Conservation (phyloP, 2,329 filamentous ascomycete genomes). For the Parasarocladium wereldwijsianum region DNA sequence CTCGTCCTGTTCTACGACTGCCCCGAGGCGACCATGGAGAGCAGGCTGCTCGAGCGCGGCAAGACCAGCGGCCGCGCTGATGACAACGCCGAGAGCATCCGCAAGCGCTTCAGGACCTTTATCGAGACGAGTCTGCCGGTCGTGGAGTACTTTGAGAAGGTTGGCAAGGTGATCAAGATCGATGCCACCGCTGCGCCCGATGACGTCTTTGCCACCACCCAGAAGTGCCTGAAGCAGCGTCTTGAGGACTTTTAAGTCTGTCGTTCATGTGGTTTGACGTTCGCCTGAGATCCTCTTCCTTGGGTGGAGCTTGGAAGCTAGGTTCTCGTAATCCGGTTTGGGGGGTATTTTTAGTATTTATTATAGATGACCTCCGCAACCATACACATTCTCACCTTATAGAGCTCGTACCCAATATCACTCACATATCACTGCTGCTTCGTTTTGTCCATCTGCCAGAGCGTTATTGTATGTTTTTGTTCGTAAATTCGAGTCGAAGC, state of each 20-base stretch:
- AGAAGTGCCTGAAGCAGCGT: conserved; percentile 31
- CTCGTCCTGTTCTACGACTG: conserved; percentile 93
- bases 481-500: too few species aligned
- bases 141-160: conserved; percentile 65
- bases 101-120: conserved; percentile 91
- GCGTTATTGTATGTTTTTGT: too few species aligned
- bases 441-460: too few species aligned
- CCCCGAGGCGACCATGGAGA: conserved; percentile 77
- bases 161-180: conserved; percentile 69
- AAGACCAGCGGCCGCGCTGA: conserved; percentile 85
- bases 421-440: too few species aligned
- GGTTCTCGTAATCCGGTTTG: too few species aligned
- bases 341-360: too few species aligned
- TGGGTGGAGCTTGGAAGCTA: too few species aligned
- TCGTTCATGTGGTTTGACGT: too few species aligned
- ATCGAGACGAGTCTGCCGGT: conserved; percentile 97
- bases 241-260: conserved; percentile 24
- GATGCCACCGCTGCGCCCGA: conserved; percentile 55
- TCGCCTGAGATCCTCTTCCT: too few species aligned
- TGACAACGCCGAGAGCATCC: conserved; percentile 90
- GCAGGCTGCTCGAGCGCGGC: conserved; percentile 70
- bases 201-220: conserved; percentile 39
- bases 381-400: too few species aligned
- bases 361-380: too few species aligned
- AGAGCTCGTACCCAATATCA: too few species aligned